Base-by-base conservation (phyloP, 1,284 basidiomycete species). In the Cystobasidiaceae sp. region DNA sequence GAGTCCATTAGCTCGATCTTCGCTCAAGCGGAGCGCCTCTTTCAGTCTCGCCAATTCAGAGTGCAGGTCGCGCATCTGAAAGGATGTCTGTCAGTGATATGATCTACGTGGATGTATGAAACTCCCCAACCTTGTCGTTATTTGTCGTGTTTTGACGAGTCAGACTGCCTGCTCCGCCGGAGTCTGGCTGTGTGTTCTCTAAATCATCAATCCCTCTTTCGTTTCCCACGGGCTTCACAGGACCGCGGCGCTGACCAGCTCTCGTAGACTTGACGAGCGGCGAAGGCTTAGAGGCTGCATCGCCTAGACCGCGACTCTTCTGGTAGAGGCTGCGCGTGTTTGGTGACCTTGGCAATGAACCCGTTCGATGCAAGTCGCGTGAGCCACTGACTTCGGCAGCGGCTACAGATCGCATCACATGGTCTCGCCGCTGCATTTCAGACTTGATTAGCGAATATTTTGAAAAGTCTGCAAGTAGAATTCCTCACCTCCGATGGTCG, bases 311-410 rank as follows among this genome's bases (percentile, higher is more conserved):
- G 19, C 52, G 51, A 34, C 61, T 64, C 34, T 52, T 39, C 52
- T 55, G 51, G 28, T 64, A 64, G 13, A 64, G 32, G 17, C 61
- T 55, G 6, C 61, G 50, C 3, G 61, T 64, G 39, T 64, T 51
- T 2, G 61, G 61, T 3, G 61, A 64, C 2, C 61, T 39, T 17
- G 61, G 61, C 33, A 64, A 28, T 21, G 51, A 56, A 3, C 61
- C 52, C 9, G 34, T 37, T 8, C 61, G 27, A 8, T 55, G 43
- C 28, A 64, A 28, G 1, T 56, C 61, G n/a, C 54, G 39, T 25
- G 60, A 13, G 19, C 49, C 50, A 33, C 28, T 27, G 33, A 37
- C 30, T 19, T 49, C 39, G 27, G 60, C 19, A 17, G 33, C 34
- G 17, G 39, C 37, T n/a, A 27, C 34, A 23, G 17, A 30, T 2